Conservation (phyloP, 257 asterid species). For the Nicotiana tomentosiformis region DNA sequence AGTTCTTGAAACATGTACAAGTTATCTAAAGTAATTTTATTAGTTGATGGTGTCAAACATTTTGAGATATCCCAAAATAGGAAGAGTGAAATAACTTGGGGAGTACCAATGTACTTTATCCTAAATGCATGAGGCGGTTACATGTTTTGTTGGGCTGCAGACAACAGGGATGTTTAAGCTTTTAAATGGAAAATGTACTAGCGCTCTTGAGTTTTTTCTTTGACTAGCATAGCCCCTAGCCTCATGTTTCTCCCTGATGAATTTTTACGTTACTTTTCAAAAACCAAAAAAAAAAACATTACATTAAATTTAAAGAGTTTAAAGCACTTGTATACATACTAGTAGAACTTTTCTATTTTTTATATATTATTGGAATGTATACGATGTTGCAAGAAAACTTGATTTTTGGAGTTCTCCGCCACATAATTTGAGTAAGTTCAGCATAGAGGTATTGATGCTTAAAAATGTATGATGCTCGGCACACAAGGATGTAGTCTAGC, state of each 20-base stretch:
- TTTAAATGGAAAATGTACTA: neutral
- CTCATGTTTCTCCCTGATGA: neutral
- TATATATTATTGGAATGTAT: neutral
- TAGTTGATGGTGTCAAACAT: conserved; percentile 3
- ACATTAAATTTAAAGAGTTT: neutral
- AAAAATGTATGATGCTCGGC: too few relatives aligned
- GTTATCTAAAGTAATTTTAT: neutral
- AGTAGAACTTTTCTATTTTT: neutral
- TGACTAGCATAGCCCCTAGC: neutral
- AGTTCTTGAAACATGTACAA: neutral
- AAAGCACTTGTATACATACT: neutral
- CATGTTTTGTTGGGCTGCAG: neutral
- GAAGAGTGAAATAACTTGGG: neutral
- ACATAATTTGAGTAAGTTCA: too few relatives aligned
- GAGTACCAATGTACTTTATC: neutral
- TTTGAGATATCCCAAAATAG: neutral
- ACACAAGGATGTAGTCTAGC: too few relatives aligned
- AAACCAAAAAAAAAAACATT: neutral
- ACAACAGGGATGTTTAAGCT: neutral
- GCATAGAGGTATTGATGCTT: too few relatives aligned
- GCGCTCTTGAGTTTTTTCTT: neutral
- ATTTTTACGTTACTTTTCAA: neutral
- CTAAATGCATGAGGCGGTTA: neutral
- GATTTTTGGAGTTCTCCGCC: too few relatives aligned
- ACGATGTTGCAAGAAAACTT: neutral